Conservation (phyloP, 139 green algal genomes). For the Chlamydomonas schloesseri region DNA sequence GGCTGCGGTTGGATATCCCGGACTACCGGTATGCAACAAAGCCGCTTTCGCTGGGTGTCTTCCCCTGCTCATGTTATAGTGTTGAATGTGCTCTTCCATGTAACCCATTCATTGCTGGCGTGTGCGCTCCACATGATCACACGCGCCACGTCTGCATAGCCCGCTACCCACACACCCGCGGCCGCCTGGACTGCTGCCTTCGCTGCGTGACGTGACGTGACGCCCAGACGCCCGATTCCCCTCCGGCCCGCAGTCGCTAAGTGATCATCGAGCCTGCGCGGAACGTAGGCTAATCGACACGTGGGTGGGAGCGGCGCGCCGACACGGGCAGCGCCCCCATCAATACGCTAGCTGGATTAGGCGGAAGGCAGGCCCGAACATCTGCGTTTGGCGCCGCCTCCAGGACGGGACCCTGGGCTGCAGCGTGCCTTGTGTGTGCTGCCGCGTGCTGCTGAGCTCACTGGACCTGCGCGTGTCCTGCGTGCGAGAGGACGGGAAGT, state of each 20-base stretch:
- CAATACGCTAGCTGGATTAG: constrained; percentile 72
- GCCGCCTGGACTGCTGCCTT: no score
- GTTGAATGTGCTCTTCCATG: no score
- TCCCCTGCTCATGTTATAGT: no score
- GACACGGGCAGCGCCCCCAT: constrained; percentile 63
- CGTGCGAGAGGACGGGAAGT: constrained; percentile 43
- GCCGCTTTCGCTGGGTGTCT: no score
- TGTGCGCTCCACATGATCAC: no score
- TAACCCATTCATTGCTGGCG: no score
- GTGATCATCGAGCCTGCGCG: constrained; percentile 45
- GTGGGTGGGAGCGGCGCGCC: constrained; percentile 59
- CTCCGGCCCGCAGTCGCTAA: not conserved
- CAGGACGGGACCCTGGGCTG: constrained; percentile 72
- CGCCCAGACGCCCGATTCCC: no score
- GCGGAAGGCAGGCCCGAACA: constrained; percentile 69
- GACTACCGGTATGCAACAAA: no score
- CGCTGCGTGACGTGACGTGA: no score
- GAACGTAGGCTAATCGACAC: constrained; percentile 48
- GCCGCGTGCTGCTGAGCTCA: constrained; percentile 60
- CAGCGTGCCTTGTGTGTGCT: constrained; percentile 73
- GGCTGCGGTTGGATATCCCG: no score
- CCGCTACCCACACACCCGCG: no score
- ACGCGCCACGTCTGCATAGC: no score
- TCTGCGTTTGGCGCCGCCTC: constrained; percentile 68
- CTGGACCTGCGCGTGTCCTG: constrained; percentile 74